These are phyloP conservation scores for Talaromyces sp. DNA, from an alignment of 2,329 filamentous ascomycete genomes.

Conservation along the genomic window DNA sequence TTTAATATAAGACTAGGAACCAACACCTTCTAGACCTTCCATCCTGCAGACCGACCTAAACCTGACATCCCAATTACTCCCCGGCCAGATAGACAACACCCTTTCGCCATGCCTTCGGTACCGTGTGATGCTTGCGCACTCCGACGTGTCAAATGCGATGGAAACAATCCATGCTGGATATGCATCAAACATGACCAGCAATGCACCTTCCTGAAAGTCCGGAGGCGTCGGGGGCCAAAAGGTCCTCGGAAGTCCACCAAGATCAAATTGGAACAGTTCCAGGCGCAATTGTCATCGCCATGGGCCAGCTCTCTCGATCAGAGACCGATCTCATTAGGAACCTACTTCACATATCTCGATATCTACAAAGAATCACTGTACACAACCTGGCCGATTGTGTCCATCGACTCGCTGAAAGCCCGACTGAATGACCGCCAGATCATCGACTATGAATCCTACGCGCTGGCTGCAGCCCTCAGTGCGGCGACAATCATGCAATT, in stretches of 20 bases:
- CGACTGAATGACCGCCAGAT: conserved; percentile 3
- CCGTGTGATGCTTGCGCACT: conserved; percentile 19
- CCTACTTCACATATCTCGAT: conserved; percentile 15
- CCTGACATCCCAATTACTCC: background rate
- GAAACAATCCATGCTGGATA: conserved; percentile 21
- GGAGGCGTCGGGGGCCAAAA: conserved; percentile 21
- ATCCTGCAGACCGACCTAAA: background rate
- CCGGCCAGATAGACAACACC: background rate
- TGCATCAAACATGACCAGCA: conserved; percentile 20
- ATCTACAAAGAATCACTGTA: conserved; percentile 16
- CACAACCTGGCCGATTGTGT: conserved; percentile 19
- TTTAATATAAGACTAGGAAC: background rate
- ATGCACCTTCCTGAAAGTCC: conserved; percentile 23
- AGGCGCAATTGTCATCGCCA: background rate
- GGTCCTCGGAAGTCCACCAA: conserved; percentile 16
- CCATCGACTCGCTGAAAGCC: conserved; percentile 7
- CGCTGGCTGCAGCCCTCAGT: conserved; percentile 14
- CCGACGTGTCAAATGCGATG: conserved; percentile 24
- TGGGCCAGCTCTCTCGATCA: background rate
- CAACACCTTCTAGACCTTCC: conserved; percentile 3
- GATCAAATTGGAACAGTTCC: conserved; percentile 11
- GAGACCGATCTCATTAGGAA: background rate
- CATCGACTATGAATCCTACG: conserved; percentile 10
- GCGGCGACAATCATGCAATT: conserved; percentile 17
- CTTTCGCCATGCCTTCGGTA: conserved; percentile 7